Conservation (phyloP, 495 filamentous ascomycete genomes). For the Hypomontagnella submonticulosa region DNA sequence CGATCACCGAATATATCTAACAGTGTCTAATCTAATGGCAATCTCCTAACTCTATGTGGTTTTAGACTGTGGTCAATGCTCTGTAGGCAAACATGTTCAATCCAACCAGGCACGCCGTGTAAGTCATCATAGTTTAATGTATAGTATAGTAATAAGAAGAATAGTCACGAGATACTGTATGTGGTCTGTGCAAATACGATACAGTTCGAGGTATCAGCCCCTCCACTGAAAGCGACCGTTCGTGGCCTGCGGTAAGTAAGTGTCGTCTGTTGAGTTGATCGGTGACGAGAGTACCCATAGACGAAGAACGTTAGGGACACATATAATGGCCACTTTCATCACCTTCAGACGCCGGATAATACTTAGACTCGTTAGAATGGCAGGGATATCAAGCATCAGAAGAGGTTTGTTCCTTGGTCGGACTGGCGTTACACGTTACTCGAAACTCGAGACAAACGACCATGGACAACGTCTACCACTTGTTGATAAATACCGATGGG, state of each 20-base stretch:
- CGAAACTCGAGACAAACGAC: constrained; percentile 21
- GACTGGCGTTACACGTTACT: constrained; percentile 9
- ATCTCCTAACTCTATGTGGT: constrained; percentile 18
- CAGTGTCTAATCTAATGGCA: constrained; percentile 29
- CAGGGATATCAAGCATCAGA: constrained; percentile 12
- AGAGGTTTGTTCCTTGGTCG: constrained; percentile 24
- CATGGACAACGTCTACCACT: background rate
- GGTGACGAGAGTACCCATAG: constrained; percentile 34
- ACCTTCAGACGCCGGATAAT: background rate
- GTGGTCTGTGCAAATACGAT: too few relatives aligned
- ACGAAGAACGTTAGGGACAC: constrained; percentile 11
- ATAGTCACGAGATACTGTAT: too few relatives aligned
- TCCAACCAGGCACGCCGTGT: constrained; percentile 7
- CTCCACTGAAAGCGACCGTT: constrained; percentile 10
- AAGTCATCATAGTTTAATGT: background rate
- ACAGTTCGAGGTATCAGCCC: background rate
- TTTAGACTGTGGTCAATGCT: constrained; percentile 4
- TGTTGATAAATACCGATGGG: constrained; percentile 20
- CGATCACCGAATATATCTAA: constrained; percentile 26
- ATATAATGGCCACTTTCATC: constrained; percentile 12
- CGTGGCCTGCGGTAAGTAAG: constrained; percentile 8
- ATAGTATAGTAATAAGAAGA: background rate
- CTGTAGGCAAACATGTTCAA: constrained; percentile 14
- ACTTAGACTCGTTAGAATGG: constrained; percentile 4
- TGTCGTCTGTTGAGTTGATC: constrained; percentile 30